Base-by-base conservation (phyloP, 1,284 basidiomycete genomes). In the Tylopilus sp. region DNA sequence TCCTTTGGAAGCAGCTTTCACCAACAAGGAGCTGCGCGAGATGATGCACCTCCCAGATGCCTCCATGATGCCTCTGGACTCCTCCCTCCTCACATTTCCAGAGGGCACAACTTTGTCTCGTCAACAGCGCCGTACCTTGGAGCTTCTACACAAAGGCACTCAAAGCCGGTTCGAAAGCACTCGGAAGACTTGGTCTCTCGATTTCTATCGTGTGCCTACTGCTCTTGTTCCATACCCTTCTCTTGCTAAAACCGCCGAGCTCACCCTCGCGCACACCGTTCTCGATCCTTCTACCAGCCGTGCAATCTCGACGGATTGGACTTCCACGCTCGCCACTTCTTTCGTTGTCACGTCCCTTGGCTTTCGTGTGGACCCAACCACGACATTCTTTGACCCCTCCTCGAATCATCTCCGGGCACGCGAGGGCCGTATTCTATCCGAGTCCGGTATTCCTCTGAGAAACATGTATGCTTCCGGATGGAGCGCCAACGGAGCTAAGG, bases 381-480 rank as follows among this genome's bases (percentile, higher is more conserved):
- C 68, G 7, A 59, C 73, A 2, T 84, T 75, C 69, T 77, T 77
- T 56, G 82, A 86, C 51, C 69, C 78, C 0, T 57, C 68, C 0
- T 65, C 79, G 2, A 66, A 73, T 2, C 81, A 81, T 57, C 65
- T 88, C n/a, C 77, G 80, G 15, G 77, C 78, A 1, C 56, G 68
- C 2, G 65, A 67, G 6, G 81, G 79, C 6, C 75, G 82, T 18
- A 71, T 89, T n/a, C 59, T 80, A 50, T 74, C 71, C 8, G 58
- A 66, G 19, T 63, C 59, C 16, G 80, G 73, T 7, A 65, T 55
- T 18, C 70, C 63, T 4, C 56, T 80, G 49, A 75, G 75, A 23
- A 86, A 86, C 33, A 75, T 92, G n/a, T 98, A 97, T 64, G 87
- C 91, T 2, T 87, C 91, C 1, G 96, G 96, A 3, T 99, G 97